Evolutionary conservation across 306 rosid genomes (phyloP), one percentile per base, ranked within the genome.

Genomic region (Cicer yamashitae): DNA sequence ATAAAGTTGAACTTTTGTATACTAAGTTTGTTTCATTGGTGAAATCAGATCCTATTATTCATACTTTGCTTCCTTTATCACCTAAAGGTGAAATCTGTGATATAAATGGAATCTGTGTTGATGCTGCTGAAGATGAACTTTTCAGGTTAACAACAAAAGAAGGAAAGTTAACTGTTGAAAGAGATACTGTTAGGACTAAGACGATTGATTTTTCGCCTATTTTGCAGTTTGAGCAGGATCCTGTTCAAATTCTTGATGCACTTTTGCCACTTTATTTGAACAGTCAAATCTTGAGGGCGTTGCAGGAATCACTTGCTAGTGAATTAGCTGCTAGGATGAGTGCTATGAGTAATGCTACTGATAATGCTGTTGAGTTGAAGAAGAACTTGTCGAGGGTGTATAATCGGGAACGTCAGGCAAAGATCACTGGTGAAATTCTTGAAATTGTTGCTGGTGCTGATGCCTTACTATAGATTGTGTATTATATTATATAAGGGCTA

Each of bases 41-140:
- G 9, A 93, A 89, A 30, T 85, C 98, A 1, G 79, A 84, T 8
- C 97, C 97, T 4, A 84, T 91, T 2, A 93, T 91, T 70, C 98
- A 93, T 64, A 93, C 98, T 30, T 60, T 93, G 84, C 91, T 93
- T 71, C 98, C 98, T 8, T 87, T 93, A 6, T 93, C 98, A 2
- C 98, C 97, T 1, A 93, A 88, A 39, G 98, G 98, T 13, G 97
- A 91, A 89, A 87, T 93, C 2, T 93, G 98, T 71, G 98, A 91
- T 65, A 2, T 91, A 0, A 93, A 93, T 57, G 96, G 98, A 0
- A 77, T 62, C 2, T 93, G 98, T 81, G 92, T 93, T 9, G 98
- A 93, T 66, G 98, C 96, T 58, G 92, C 91, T 7, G 98, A 93
- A 48, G 98, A 93, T 54, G 98, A 93, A 79, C 75, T 93, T 37